Evolutionary conservation across 2,329 filamentous ascomycete genomes (phyloP).

Genomic region (Alternaria angustiovoidea): DNA sequence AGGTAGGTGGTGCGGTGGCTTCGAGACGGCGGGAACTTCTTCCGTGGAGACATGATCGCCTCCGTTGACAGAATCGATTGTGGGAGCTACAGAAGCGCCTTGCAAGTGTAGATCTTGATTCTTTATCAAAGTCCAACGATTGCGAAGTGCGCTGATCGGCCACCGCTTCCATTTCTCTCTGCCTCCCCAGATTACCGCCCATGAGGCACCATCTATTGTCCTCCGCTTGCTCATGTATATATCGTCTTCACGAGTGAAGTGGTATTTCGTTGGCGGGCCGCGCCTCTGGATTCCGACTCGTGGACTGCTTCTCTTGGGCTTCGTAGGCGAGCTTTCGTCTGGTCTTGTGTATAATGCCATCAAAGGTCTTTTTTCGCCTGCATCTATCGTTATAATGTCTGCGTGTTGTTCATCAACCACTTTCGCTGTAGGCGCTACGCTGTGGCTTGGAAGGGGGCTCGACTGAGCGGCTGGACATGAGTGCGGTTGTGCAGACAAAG

Average conservation of each 20-base stretch:
- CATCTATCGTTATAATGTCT: neutral
- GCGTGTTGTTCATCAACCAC: neutral
- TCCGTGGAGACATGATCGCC: neutral
- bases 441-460: slow-evolving; percentile 14
- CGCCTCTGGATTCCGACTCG: slow-evolving; percentile 22
- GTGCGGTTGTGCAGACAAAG: slow-evolving; percentile 20
- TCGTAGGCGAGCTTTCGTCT: neutral
- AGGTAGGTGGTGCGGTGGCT: slow-evolving; percentile 32
- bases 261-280: slow-evolving; percentile 16
- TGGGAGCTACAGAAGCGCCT: neutral
- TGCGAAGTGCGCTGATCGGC: slow-evolving; percentile 21
- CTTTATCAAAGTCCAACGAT: slow-evolving; percentile 29
- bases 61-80: neutral
- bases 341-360: neutral
- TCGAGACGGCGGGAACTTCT: slow-evolving; percentile 3
- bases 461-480: slow-evolving; percentile 12
- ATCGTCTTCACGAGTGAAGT: slow-evolving; percentile 46
- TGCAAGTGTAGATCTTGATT: slow-evolving; percentile 16
- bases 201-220: slow-evolving; percentile 35
- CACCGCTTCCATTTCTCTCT: slow-evolving; percentile 31
- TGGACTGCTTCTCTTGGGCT: slow-evolving; percentile 19
- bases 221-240: slow-evolving; percentile 47
- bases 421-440: neutral
- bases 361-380: neutral
- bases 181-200: slow-evolving; percentile 31